A percentile compares a stretch with the other conserved stretches of the same genome.
Evolutionary conservation across 2,329 filamentous ascomycete species (phyloP).

Genomic region (Boeremia lycopersici): DNA sequence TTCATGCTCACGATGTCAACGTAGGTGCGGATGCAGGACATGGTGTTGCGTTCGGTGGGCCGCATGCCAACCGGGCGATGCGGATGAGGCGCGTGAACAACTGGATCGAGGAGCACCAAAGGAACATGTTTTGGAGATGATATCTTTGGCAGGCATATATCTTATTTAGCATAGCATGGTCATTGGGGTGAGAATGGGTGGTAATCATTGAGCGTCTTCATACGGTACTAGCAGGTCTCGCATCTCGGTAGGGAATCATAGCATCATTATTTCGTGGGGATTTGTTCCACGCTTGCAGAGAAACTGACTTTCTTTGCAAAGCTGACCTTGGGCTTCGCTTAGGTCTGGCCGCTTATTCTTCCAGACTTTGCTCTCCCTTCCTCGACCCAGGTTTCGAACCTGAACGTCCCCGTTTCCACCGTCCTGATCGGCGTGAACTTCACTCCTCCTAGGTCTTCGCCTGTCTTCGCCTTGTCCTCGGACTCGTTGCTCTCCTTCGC

Average conservation of each 20-base stretch:
- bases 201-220: background rate
- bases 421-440: conserved; percentile 66
- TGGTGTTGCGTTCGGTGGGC: background rate
- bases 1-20: background rate
- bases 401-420: conserved; percentile 68
- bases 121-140: too few relatives aligned
- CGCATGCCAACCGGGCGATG: background rate
- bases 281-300: conserved; percentile 23
- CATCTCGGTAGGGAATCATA: background rate
- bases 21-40: background rate
- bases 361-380: conserved; percentile 62
- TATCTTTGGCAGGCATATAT: too few relatives aligned
- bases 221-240: background rate
- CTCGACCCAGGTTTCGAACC: conserved; percentile 73
- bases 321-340: background rate
- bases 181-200: background rate
- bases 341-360: background rate
- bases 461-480: conserved; percentile 22
- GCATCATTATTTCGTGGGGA: background rate
- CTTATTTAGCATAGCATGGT: background rate
- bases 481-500: conserved; percentile 23
- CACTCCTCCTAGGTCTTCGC: conserved; percentile 55
- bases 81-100: background rate
- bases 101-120: background rate
- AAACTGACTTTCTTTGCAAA: conserved; percentile 9